Percentiles rank a stretch among this genome's conserved stretches.
Conservation (phyloP, 169 alveolate genomes). For the Babesia bovis region DNA sequence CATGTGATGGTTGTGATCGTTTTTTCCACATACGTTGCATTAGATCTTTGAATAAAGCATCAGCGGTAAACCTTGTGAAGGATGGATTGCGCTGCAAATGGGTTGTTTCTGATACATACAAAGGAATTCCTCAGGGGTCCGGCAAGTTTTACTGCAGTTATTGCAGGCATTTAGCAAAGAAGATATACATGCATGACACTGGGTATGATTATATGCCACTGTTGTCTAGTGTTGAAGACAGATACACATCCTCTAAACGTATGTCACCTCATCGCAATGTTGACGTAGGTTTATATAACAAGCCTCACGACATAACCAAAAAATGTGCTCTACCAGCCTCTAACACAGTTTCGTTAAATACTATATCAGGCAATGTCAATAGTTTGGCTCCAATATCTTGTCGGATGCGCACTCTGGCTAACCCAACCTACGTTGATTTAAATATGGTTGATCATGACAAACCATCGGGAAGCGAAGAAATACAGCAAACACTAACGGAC, state of each 20-base stretch:
- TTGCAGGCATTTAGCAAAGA: constrained; percentile 59
- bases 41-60: constrained; percentile 19
- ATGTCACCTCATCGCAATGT: background rate
- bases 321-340: background rate
- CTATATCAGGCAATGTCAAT: background rate
- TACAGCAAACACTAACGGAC: no score
- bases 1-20: constrained; percentile 80
- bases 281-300: no score
- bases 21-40: constrained; percentile 73
- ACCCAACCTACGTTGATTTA: background rate
- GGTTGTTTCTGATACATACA: background rate
- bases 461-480: no score
- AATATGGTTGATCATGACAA: background rate
- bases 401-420: constrained; percentile 5
- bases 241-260: background rate
- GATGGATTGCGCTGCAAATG: constrained; percentile 4
- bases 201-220: constrained; percentile 64
- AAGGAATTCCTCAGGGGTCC: constrained; percentile 8
- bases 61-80: constrained; percentile 12
- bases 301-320: background rate
- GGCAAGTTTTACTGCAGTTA: constrained; percentile 45
- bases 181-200: constrained; percentile 45
- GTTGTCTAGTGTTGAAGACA: background rate
- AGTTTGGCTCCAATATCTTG: background rate
- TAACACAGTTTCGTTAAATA: background rate